Base-by-base conservation (phyloP, 78 protist genomes). In the Dictyostelium intermedium region DNA sequence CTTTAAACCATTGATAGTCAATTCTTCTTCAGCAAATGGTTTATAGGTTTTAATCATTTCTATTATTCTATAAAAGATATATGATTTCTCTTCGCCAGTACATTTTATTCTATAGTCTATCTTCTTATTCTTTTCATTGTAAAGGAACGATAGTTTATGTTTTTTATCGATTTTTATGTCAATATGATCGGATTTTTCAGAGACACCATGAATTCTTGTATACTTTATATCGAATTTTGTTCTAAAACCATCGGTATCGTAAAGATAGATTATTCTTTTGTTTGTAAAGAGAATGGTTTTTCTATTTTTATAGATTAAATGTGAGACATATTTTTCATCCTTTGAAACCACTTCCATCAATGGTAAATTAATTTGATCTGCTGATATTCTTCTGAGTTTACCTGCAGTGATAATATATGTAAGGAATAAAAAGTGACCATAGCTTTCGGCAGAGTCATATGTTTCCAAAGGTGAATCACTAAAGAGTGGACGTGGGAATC, bases 191-290 rank as follows among this genome's bases (percentile, higher is more conserved):
- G 43, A 41, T 37, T 81, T 39, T 41, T 89, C 94, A 3, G 10
- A 9, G 13, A 89, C 60, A 8, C 60, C n/a, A 27, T 53, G 14
- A 1, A 89, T 80, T 16, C 72, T 27, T 41, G 34, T 3, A 60
- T 89, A 89, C 25, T 89, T 89, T 1, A 89, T 79, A 70, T 63
- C 84, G 39, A 89, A 89, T 70, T 89, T 89, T 1, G 39, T 77
- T 41, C 94, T 34, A 32, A 89, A 74, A 30, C 94, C 94, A 89
- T 89, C 94, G 6, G 94, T 78, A 35, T 89, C 94, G 7, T 89
- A 63, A 2, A 89, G 87, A 63, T 50, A 89, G 18, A 89, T 66
- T 20, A 89, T 63, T 45, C 94, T 39, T 14, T 89, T 78, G 30
- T 89, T 89, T 74, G 94, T 89, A 25, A 89, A 89, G 27, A 89